A percentile compares a stretch with the other conserved stretches of the same genome.
These are phyloP conservation scores for Elsinoe batatas DNA, from an alignment of 2,329 filamentous ascomycete genomes.

Conservation along the genomic window DNA sequence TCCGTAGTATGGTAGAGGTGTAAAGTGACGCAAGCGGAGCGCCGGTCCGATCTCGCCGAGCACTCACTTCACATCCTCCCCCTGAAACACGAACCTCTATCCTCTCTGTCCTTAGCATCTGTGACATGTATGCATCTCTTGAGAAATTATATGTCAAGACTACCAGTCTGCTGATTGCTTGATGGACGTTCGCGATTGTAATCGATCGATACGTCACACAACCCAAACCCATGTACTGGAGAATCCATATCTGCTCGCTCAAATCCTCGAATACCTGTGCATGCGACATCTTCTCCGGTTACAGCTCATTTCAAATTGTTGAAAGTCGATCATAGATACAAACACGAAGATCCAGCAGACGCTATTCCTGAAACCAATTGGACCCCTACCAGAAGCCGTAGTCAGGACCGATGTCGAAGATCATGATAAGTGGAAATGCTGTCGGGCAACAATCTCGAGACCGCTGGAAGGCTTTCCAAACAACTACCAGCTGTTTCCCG, in stretches of 20 bases:
- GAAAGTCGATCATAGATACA: neutral
- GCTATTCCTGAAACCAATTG: neutral
- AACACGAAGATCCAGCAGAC: neutral
- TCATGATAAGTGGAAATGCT: neutral
- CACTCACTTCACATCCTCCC: neutral
- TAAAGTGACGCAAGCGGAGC: neutral
- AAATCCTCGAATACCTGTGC: neutral
- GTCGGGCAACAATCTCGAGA: neutral
- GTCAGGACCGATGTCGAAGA: neutral
- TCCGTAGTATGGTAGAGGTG: neutral
- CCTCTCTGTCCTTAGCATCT: too few species aligned
- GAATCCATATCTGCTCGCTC: neutral
- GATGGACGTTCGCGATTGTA: too few species aligned
- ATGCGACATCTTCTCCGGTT: neutral
- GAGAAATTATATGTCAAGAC: too few species aligned
- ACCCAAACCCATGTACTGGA: neutral
- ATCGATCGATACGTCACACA: neutral
- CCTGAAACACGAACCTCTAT: neutral
- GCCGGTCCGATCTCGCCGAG: neutral
- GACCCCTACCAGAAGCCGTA: neutral
- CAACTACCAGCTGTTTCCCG: neutral
- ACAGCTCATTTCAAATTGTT: neutral
- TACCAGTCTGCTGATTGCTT: too few species aligned
- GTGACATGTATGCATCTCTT: too few species aligned
- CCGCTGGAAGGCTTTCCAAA: neutral